Percentiles rank a stretch among this genome's conserved stretches.
Conservation (phyloP, 352 stramenopile genomes). For the Phytopythium montanum region DNA sequence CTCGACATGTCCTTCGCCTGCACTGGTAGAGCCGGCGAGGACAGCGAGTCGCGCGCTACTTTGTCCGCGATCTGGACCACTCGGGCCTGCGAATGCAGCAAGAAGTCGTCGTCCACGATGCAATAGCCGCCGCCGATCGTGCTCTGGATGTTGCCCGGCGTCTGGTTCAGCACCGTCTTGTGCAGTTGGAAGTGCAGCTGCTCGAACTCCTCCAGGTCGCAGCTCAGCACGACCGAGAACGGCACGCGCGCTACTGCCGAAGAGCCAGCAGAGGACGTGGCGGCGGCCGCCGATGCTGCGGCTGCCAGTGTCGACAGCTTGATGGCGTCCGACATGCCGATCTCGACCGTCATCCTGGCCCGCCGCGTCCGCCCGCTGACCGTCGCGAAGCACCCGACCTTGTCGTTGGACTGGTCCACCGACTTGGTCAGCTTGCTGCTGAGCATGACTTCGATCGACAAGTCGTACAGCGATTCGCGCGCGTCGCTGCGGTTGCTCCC, state of each 20-base stretch:
- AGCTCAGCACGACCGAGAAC: conserved; percentile 55
- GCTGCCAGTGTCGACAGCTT: conserved; percentile 44
- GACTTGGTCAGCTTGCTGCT: conserved; percentile 45
- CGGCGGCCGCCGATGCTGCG: conserved; percentile 13
- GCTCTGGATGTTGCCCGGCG: conserved; percentile 30
- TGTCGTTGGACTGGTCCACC: conserved; percentile 36
- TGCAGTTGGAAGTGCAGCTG: conserved; percentile 65
- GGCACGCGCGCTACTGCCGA: conserved; percentile 32
- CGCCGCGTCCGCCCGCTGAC: conserved; percentile 43
- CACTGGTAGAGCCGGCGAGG: conserved; percentile 11
- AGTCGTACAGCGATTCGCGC: conserved; percentile 25
- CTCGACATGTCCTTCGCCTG: conserved; percentile 8
- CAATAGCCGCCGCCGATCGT: conserved; percentile 53
- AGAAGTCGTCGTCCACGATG: conserved; percentile 48
- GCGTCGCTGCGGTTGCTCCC: conserved; percentile 1
- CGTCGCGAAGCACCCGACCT: conserved; percentile 44
- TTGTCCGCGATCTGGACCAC: conserved; percentile 50
- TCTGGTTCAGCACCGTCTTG: conserved; percentile 44
- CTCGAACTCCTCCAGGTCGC: conserved; percentile 55
- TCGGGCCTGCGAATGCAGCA: conserved; percentile 30
- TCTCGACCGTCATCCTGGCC: conserved; percentile 42
- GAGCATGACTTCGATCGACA: conserved; percentile 61
- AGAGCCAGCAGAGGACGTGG: conserved; percentile 5
- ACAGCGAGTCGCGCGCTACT: conserved; percentile 30
- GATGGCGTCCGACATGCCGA: conserved; percentile 59